Conservation (phyloP, 352 stramenopile genomes). For the Phytophthora kernoviae region DNA sequence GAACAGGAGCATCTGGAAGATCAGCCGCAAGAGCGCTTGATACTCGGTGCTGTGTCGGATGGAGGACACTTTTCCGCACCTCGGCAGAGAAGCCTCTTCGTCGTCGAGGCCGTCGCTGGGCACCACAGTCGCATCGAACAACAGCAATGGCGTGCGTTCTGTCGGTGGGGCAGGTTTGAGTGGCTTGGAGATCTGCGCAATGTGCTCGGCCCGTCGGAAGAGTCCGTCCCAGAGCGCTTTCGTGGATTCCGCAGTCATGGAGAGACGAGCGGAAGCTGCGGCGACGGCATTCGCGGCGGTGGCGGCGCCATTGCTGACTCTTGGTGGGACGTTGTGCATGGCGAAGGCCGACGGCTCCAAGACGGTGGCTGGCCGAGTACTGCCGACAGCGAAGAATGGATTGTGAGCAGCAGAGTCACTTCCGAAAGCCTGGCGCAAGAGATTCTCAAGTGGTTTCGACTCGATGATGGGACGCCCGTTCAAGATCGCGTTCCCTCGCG, state of each 20-base stretch:
- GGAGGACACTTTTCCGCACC: constrained; percentile 4
- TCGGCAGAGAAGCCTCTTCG: constrained; percentile 10
- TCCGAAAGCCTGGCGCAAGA: background rate
- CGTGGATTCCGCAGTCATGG: constrained; percentile 33
- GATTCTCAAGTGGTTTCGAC: too few species aligned
- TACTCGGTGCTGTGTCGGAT: constrained; percentile 22
- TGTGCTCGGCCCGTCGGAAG: constrained; percentile 7
- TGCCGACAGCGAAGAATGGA: constrained; percentile 10
- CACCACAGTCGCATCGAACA: constrained; percentile 26
- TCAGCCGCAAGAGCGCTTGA: constrained; percentile 25
- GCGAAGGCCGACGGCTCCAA: background rate
- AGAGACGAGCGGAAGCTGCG: constrained; percentile 28
- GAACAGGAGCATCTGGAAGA: constrained; percentile 54
- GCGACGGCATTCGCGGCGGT: constrained; percentile 24
- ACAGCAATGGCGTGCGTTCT: constrained; percentile 29
- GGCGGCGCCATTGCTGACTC: constrained; percentile 14
- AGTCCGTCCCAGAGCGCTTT: constrained; percentile 31
- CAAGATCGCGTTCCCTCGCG: background rate
- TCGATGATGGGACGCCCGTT: background rate
- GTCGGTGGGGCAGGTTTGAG: constrained; percentile 12
- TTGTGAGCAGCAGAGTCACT: constrained; percentile 7
- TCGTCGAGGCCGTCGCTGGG: constrained; percentile 15
- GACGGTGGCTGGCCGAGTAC: background rate
- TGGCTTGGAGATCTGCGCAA: constrained; percentile 21
- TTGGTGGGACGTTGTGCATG: constrained; percentile 25